phyloP scores from a whole-genome alignment of 2,329 filamentous ascomycete genomes.

The Aspergillus uvarum region DNA sequence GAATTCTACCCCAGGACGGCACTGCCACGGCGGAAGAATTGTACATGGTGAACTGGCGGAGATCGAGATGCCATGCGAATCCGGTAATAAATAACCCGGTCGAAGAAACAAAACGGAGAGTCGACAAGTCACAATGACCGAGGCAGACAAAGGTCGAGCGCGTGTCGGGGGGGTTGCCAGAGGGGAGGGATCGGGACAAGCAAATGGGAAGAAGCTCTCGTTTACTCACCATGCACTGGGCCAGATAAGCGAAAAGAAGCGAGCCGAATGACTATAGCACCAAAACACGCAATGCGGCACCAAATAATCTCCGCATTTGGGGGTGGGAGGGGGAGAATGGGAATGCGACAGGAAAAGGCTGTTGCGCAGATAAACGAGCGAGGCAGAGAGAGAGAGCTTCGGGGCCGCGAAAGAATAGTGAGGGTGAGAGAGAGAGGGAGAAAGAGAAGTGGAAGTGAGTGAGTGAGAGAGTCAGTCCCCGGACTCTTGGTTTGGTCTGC shows the following conservation, averaged over 20 bases:
- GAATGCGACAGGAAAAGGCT: conserved; percentile 20
- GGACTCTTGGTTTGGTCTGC: conserved; percentile 5
- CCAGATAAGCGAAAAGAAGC: conserved; percentile 27
- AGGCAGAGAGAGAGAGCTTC: conserved; percentile 21
- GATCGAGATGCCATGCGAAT: not conserved
- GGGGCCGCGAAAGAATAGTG: conserved; percentile 15
- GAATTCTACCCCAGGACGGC: conserved; percentile 4
- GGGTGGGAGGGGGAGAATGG: conserved; percentile 7
- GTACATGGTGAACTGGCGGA: conserved; percentile 1
- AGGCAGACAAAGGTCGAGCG: not conserved
- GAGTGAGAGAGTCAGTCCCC: conserved; percentile 7
- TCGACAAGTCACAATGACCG: not conserved
- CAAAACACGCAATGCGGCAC: conserved; percentile 22
- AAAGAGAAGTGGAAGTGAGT: not conserved
- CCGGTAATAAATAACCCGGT: not conserved
- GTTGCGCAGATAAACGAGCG: conserved; percentile 23
- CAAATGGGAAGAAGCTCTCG: conserved; percentile 19
- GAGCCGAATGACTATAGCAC: conserved; percentile 29
- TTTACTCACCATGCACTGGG: conserved; percentile 27
- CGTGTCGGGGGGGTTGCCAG: conserved; percentile 9
- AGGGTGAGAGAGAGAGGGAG: not conserved
- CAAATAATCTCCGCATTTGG: conserved; percentile 23
- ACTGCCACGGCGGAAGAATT: conserved; percentile 12
- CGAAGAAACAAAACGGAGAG: not conserved
- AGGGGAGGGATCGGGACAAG: conserved; percentile 16